Percentiles rank a stretch among this genome's conserved stretches.
Conservation (phyloP, 371 early-diverging fungal genomes). For the Syncephalastrum racemosum region DNA sequence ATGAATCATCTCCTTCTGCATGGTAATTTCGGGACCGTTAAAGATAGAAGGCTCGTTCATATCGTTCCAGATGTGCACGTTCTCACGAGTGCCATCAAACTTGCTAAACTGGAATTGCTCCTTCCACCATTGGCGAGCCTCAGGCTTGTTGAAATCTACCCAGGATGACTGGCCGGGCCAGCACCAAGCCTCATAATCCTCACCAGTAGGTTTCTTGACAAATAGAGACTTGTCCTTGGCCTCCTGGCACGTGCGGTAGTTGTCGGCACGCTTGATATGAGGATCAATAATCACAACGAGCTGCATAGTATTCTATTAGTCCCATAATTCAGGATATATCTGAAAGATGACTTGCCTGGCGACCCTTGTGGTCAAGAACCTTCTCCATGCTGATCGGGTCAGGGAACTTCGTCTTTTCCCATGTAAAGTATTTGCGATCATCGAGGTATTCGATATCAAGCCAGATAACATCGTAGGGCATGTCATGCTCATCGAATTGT, state of each 20-base stretch:
- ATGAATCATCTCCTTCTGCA: conserved; percentile 89
- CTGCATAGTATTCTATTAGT: conserved; percentile 21
- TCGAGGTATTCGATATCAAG: conserved; percentile 94
- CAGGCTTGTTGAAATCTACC: conserved; percentile 84
- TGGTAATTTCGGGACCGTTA: conserved; percentile 89
- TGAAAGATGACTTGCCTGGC: conserved; percentile 58
- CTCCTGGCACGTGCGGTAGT: conserved; percentile 77
- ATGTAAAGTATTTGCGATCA: conserved; percentile 89
- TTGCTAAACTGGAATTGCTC: conserved; percentile 64
- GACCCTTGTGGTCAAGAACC: conserved; percentile 64
- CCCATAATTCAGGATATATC: background rate
- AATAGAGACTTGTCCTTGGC: conserved; percentile 74
- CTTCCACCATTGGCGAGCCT: conserved; percentile 83
- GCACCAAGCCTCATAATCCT: conserved; percentile 86
- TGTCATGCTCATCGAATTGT: conserved; percentile 80
- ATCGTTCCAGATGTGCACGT: conserved; percentile 89
- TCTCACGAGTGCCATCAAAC: conserved; percentile 75
- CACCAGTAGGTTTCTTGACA: conserved; percentile 74
- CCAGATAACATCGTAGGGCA: conserved; percentile 95
- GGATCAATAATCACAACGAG: conserved; percentile 97
- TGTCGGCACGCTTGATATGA: conserved; percentile 87
- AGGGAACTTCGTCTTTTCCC: conserved; percentile 88
- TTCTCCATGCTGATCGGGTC: conserved; percentile 87
- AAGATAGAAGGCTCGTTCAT: conserved; percentile 96
- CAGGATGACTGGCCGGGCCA: conserved; percentile 92